Conservation (phyloP, 331 rosid species). For the Phaseolus coccineus region DNA sequence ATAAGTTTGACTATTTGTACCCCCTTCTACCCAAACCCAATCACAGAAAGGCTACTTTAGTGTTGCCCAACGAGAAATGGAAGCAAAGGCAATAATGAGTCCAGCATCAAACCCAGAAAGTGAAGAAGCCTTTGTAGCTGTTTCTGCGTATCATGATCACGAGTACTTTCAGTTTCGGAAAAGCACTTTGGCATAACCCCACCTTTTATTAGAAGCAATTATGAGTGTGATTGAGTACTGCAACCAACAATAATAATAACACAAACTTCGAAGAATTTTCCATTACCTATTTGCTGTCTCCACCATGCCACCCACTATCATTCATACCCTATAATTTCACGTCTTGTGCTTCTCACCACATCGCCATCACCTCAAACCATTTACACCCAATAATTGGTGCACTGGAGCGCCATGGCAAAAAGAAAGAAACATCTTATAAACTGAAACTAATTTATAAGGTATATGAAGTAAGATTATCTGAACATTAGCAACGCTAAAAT, state of each 20-base stretch:
- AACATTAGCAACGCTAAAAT: neutral
- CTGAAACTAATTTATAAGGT: neutral
- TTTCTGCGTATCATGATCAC: constrained; percentile 36
- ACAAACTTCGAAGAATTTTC: constrained; percentile 40
- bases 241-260: constrained; percentile 33
- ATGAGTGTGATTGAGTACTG: constrained; percentile 33
- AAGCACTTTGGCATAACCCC: constrained; percentile 24
- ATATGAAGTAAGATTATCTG: neutral
- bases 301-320: constrained; percentile 48
- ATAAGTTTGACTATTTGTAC: constrained; percentile 16
- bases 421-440: neutral
- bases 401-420: neutral
- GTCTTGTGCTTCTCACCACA: constrained; percentile 37
- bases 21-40: neutral
- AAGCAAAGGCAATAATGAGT: constrained; percentile 23
- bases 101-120: constrained; percentile 39
- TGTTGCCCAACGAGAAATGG: neutral
- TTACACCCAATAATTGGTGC: constrained; percentile 34
- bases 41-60: no score
- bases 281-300: constrained; percentile 42
- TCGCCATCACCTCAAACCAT: constrained; percentile 32
- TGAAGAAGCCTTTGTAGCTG: constrained; percentile 43
- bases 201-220: constrained; percentile 44
- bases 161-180: constrained; percentile 39
- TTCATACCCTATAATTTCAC: constrained; percentile 30